Percentiles rank a stretch among this genome's conserved stretches.
These are phyloP conservation scores for Tanacetum coccineum DNA, from an alignment of 129 eudicot genomes.

Conservation along the genomic window DNA sequence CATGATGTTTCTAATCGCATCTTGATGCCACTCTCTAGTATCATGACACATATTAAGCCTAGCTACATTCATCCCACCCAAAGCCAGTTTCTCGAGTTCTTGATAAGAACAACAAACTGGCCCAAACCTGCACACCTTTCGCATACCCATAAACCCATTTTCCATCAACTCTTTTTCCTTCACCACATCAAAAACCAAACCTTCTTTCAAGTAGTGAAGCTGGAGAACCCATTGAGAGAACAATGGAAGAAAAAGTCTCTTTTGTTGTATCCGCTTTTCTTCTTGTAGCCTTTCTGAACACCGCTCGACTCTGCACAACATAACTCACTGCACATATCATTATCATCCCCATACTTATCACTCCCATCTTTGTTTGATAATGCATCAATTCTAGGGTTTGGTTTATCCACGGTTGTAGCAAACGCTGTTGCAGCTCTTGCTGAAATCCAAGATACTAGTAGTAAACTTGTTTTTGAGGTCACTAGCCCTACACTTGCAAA, in stretches of 20 bases:
- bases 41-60: constrained; percentile 81
- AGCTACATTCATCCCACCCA: constrained; percentile 79
- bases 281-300: constrained; percentile 46
- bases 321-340: constrained; percentile 38
- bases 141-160: constrained; percentile 64
- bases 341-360: constrained; percentile 32
- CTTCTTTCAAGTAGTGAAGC: constrained; percentile 69
- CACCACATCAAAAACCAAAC: constrained; percentile 46
- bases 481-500: too few species aligned
- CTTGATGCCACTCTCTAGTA: constrained; percentile 58
- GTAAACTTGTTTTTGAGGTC: too few species aligned
- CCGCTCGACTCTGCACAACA: constrained; percentile 69
- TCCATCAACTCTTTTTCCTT: constrained; percentile 54
- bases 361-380: constrained; percentile 40
- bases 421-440: too few species aligned
- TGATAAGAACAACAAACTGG: constrained; percentile 56
- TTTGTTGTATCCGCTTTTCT: constrained; percentile 38
- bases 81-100: constrained; percentile 59
- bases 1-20: constrained; percentile 62
- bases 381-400: constrained; percentile 53
- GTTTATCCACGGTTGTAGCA: constrained; percentile 37
- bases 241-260: constrained; percentile 76
- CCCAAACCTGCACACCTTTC: constrained; percentile 75
- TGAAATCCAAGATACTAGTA: too few species aligned
- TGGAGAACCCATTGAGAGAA: constrained; percentile 49